Conservation (phyloP, 2,329 filamentous ascomycete species). For the Venturia effusa region DNA sequence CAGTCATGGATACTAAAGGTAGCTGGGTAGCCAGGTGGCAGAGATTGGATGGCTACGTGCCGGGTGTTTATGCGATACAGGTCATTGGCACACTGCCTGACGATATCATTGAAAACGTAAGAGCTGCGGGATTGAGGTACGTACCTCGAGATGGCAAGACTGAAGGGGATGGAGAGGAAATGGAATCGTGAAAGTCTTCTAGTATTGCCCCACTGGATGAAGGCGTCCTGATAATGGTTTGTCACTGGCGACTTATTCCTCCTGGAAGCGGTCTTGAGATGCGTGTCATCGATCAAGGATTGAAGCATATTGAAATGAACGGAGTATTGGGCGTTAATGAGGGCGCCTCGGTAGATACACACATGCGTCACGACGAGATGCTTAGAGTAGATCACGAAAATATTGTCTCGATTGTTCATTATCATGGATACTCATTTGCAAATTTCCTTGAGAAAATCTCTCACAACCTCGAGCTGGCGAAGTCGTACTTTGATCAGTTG, state of each 20-base stretch:
- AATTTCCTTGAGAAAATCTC: no score
- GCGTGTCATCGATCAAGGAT: no score
- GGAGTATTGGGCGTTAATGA: not conserved
- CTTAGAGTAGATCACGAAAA: not conserved
- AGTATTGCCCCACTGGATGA: not conserved
- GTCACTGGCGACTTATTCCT: not conserved
- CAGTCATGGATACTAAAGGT: conserved; percentile 66
- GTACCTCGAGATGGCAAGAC: conserved; percentile 36
- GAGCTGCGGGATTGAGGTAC: conserved; percentile 50
- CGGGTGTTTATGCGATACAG: conserved; percentile 88
- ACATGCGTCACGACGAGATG: not conserved
- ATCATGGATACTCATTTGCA: no score
- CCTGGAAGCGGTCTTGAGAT: no score
- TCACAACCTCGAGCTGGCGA: not conserved
- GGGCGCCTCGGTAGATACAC: not conserved
- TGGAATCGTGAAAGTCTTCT: not conserved
- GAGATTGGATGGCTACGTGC: conserved; percentile 76
- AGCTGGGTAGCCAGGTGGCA: conserved; percentile 99
- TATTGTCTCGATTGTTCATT: no score
- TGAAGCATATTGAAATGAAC: not conserved
- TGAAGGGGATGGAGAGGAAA: conserved; percentile 2
- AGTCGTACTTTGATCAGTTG: not conserved
- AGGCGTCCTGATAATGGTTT: not conserved
- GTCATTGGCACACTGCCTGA: conserved; percentile 66
- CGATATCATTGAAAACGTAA: conserved; percentile 44